Base-by-base conservation (phyloP, 345 rosid species). In the Populus alba region DNA sequence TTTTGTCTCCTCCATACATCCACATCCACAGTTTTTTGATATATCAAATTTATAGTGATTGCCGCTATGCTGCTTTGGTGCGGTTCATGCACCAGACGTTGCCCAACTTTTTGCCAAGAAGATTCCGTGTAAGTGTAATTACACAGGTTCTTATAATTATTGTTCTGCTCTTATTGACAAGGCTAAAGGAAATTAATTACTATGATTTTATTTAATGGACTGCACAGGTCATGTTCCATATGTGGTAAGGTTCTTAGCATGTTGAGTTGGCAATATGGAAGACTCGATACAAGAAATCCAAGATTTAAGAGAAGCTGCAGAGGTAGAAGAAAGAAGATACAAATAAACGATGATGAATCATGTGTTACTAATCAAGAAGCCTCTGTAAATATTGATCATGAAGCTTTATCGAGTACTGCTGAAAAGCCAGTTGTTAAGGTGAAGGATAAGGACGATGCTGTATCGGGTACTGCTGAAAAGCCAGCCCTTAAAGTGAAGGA, bases 171-270 rank as follows among this genome's bases (percentile, higher is more conserved):
- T 2, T 41, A 41, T 2, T 41, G 45, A 10, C 15, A 10, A 10
- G 45, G 45, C 13, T 41, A 8, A 39, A 39, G 25, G 29, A 15
- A 41, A 69, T 22, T 8, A 13, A 8, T 41, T 70, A 43, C 1
- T 41, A 25, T 41, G 39, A 23, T 41, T 41, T 62, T 62, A 5
- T 41, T 37, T 61, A 15, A 70, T 39, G 9, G 8, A 6, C 27
- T 74, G 37, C 59, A 74, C 59, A 74, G 70, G 6, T 74, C 43
- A 12, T 74, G 77, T 31, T 37, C 68, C 45, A 15, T 8, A 8
- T 74, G 77, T 18, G 77, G 77, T 0, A 74, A 63, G 33, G 70
- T 74, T 41, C 22, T 61, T 17, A 35, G 33, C 65, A 37, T 25
- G 51, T 5, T 41, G n/a, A 16, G 7, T 15, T 61, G 31, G 20